Conservation (phyloP, 2,329 filamentous ascomycete genomes). For the Paracorniculantispora psalliotae region DNA sequence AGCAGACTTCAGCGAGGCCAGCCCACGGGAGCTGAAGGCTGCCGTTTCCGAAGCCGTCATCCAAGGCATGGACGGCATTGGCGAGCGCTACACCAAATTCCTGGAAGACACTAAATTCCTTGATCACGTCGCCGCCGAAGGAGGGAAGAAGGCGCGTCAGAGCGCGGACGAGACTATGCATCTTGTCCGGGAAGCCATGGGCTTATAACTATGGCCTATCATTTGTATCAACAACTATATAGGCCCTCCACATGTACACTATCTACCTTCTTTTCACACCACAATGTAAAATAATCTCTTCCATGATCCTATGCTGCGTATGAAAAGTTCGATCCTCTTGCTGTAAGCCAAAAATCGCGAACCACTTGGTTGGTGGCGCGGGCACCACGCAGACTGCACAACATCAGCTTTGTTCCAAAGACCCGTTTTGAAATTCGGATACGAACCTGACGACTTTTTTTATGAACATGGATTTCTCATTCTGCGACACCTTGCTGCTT, state of each 20-base stretch:
- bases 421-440: no score
- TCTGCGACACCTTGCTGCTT: conserved; percentile 50
- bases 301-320: conserved; percentile 46
- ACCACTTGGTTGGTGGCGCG: conserved; percentile 62
- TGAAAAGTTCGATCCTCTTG: conserved; percentile 56
- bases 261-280: background rate
- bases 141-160: conserved; percentile 54
- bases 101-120: conserved; percentile 47
- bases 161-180: conserved; percentile 58
- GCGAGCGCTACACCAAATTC: conserved; percentile 51
- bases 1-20: conserved; percentile 31
- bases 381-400: conserved; percentile 54
- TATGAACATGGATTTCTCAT: conserved; percentile 60
- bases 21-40: conserved; percentile 39
- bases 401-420: no score
- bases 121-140: conserved; percentile 52
- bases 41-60: conserved; percentile 56
- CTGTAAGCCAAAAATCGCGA: conserved; percentile 68
- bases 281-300: background rate
- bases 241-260: background rate
- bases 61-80: conserved; percentile 46
- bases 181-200: conserved; percentile 46
- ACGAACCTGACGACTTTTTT: conserved; percentile 60
- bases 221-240: background rate
- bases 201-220: conserved; percentile 20